Base-by-base conservation (phyloP, 2,329 filamentous ascomycete species). In the Venturia asperata region DNA sequence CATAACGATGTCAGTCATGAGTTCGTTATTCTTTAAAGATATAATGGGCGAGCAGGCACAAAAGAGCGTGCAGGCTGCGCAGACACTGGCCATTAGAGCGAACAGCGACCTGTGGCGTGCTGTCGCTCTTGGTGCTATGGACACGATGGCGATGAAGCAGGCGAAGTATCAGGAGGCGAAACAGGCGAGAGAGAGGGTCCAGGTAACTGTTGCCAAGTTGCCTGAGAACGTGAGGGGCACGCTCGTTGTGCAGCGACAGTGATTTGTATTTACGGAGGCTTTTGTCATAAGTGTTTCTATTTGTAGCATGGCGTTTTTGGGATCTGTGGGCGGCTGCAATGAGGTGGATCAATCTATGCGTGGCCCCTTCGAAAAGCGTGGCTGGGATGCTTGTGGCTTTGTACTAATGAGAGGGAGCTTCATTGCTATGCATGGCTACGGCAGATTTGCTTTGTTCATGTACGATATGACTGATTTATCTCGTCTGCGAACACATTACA, bases 1-100 rank as follows among this genome's bases (percentile, higher is more conserved):
- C 61, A 89, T 97, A 68, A 87, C 89, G 6, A 84, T 97, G 66
- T 92, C 87, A 69, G 87, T 94, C 68, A 95, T 97, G 89, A 88
- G 89, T 63, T 86, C 84, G 71, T 85, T 87, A 63, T 89, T 96
- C 71, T 97, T 92, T 75, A 87, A 88, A 58, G 88, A 89, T 66
- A 88, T 92, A 17, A 85, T 95, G 4, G 91, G 91, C 62, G 77
- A 78, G 45, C 79, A 82, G 68, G 77, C 85, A 1, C 77, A 82
- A 56, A 81, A 81, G 66, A 83, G 82, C 58, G 75, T 72, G 65
- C 79, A 65, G 69, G 80, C 67, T 70, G 78, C 67, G 68, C 83
- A 85, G 5, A 79, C 81, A 2, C 78, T 82, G 61, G 85, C 84
- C 1, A 80, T 83, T 62, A 92, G 74, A 61, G 69, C 68, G n/a